Base-by-base conservation (phyloP, 2,329 filamentous ascomycete genomes). In the Xylariaceae sp. region DNA sequence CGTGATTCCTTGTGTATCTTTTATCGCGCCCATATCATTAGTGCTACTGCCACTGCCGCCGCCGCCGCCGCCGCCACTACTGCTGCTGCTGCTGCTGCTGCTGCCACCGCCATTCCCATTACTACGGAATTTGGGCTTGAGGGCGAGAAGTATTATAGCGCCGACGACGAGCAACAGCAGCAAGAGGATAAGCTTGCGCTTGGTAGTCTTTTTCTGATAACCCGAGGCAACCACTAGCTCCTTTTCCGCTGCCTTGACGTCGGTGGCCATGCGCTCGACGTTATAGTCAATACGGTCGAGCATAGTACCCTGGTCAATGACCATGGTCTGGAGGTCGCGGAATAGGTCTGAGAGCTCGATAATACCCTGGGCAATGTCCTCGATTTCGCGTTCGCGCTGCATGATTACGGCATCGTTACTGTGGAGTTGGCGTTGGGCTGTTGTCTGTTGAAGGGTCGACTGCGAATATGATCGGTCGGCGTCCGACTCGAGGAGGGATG, bases 201-300 rank as follows among this genome's bases (percentile, higher is more conserved):
- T 99, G 27, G 89, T 91, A 50, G 87, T 87, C 68, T 85, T 87
- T 70, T 84, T 85, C 75, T 99, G 94, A 67, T 97, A 97, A 19
- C 88, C 87, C 3, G 88, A 91, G 11, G 94, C 88, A 54, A 95
- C 85, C 59, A 85, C 90, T 52, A 99, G 80, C 73, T 99, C 94
- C 70, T 92, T 94, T 59, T 96, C 89, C 2, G 94, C 94, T 26
- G 81, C 88, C 69, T 96, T 95, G 55, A 99, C 90, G 66, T 97
- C 91, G 26, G 85, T 86, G n/a, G 85, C 84, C 88, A 97, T 96
- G 58, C 87, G 82, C 73, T 99, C 94, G 51, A 99, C 91, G 65
- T 99, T 99, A 74, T 96, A 99, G 72, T 99, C 95, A 65, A 95
- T 95, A 66, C 94, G 86, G 71, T 95, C 91, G 27, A 96, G 79